Evolutionary conservation across 139 green algal genomes (phyloP).

Genomic region (Chlorella sp.): DNA sequence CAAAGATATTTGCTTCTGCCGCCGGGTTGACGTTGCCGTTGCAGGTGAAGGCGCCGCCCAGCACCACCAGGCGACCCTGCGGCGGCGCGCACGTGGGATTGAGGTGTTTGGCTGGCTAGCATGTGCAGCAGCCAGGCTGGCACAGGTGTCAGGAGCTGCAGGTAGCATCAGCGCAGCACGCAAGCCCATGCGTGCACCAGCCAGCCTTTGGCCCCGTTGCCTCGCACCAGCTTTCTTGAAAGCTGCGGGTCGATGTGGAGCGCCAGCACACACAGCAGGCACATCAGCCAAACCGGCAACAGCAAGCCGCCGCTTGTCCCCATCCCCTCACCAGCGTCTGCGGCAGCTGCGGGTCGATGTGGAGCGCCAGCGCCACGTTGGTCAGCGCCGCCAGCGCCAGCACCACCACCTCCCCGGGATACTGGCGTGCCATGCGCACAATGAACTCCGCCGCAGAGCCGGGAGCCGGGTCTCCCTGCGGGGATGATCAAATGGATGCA

Average conservation of each 20-base stretch:
- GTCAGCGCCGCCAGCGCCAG: constrained; percentile 87
- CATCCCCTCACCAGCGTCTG: constrained; percentile 61
- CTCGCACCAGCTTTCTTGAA: too few relatives aligned
- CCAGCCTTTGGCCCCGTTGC: too few relatives aligned
- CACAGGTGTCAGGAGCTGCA: too few relatives aligned
- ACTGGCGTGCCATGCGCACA: constrained; percentile 51
- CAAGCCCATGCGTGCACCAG: too few relatives aligned
- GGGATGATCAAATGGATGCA: too few relatives aligned
- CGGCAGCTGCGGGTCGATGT: constrained; percentile 65
- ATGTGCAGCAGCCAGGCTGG: too few relatives aligned
- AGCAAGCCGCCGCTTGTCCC: too few relatives aligned
- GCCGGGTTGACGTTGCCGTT: constrained; percentile 91
- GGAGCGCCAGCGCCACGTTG: constrained; percentile 88
- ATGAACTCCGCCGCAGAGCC: constrained; percentile 83
- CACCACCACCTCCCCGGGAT: constrained; percentile 75
- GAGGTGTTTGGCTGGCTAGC: too few relatives aligned
- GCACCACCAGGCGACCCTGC: constrained; percentile 61
- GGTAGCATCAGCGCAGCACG: too few relatives aligned
- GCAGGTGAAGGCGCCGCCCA: constrained; percentile 86
- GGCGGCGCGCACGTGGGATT: too few relatives aligned
- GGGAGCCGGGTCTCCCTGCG: constrained; percentile 22
- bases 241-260: background rate
- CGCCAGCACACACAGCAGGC: too few relatives aligned
- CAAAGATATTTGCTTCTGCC: constrained; percentile 84
- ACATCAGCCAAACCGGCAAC: too few relatives aligned